Base-by-base conservation (phyloP, 2,329 filamentous ascomycete genomes). In the Cryphonectria carpinicola region DNA sequence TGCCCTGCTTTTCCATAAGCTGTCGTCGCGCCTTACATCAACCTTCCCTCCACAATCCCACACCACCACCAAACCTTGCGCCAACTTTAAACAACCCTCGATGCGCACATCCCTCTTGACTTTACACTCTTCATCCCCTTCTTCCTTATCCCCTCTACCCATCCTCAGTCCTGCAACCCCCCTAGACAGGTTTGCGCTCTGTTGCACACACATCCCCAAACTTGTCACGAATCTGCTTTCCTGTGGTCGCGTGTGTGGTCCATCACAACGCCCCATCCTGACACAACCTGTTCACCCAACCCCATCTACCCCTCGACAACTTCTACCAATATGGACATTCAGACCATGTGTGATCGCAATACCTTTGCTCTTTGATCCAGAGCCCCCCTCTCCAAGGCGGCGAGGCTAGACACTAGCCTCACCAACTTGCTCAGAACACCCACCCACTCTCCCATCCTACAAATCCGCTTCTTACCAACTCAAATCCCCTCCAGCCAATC, bases 281-380 rank as follows among this genome's bases (percentile, higher is more conserved):
- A 65, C 62, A 54, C 32, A 32, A 49, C 69, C 28, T 17, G 43
- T 28, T 60, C 41, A 46, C 22, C 49, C 65, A 66, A 60, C 66
- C 62, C 13, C 69, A 32, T 25, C 35, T 35, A 41, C 35, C 37
- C 25, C 25, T 32, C 56, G 39, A 39, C 8, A 61, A 25, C 10
- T n/a, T 39, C 52, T 28, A 41, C 46, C 71, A 72, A 72, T 64
- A 72, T 72, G 71, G 71, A 72, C 69, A 66, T 68, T 58, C 63
- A 68, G 52, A 64, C 60, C 52, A 63, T 61, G 49, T 67, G 56
- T 66, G 63, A 61, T 71, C 52, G 54, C 17, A 63, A 43, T 43
- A 64, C 32, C 66, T 65, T 64, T 35, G 66, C 62, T 68, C 71
- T 72, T 71, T 72, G 65, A 72, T 72, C 69, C 37, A 69, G 69